Conservation (phyloP, 768 basidiomycete genomes). For the Terana coerulea region DNA sequence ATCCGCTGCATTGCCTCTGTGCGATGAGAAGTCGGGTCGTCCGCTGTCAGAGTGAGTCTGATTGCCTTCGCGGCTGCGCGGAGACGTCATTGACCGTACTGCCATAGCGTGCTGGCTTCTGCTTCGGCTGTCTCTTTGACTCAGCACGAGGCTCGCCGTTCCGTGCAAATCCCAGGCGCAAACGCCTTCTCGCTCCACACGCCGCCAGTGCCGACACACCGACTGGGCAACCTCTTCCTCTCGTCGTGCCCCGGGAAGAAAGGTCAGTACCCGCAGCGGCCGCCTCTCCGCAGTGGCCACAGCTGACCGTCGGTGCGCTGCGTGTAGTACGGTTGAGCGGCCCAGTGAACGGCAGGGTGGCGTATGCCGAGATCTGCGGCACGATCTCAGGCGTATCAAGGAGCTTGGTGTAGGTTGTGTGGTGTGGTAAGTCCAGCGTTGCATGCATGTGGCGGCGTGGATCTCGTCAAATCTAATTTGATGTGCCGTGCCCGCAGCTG, state of each 20-base stretch:
- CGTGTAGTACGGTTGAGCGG: slow-evolving; percentile 64
- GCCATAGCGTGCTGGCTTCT: no score
- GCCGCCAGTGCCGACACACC: background rate
- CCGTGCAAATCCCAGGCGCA: no score
- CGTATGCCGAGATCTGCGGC: slow-evolving; percentile 78
- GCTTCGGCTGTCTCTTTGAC: no score
- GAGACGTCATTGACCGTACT: no score
- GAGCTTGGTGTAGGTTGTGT: slow-evolving; percentile 73
- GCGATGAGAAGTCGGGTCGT: background rate
- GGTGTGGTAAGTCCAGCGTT: slow-evolving; percentile 56
- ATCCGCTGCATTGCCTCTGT: background rate
- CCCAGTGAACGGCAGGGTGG: slow-evolving; percentile 75
- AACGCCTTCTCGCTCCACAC: no score
- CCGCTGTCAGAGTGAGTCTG: background rate
- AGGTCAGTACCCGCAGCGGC: slow-evolving; percentile 37
- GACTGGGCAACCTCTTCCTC: slow-evolving; percentile 81
- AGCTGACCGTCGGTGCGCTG: background rate
- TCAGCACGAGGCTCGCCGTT: no score
- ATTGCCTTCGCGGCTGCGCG: no score
- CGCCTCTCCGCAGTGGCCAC: background rate
- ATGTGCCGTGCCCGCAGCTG: slow-evolving; percentile 47
- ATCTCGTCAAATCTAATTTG: background rate
- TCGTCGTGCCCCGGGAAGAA: slow-evolving; percentile 97
- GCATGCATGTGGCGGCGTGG: background rate
- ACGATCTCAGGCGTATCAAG: slow-evolving; percentile 74